Base-by-base conservation (phyloP, 768 basidiomycete species). In the Pholiota molesta region DNA sequence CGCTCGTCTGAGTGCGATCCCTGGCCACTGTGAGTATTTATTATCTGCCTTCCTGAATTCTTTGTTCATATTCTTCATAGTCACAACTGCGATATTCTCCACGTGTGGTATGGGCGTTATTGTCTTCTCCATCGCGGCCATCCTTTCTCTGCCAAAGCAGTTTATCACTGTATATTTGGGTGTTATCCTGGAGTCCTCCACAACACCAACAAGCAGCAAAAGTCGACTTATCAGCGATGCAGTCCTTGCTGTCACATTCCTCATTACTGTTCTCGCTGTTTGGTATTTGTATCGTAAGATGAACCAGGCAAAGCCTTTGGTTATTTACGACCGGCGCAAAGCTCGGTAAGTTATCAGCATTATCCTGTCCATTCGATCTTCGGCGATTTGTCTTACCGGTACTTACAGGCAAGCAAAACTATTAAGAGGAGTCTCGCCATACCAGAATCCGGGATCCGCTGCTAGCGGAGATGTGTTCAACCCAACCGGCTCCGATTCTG, bases 111-210 rank as follows among this genome's bases (percentile, higher is more conserved):
- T 97, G 90, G 78, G 80, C 61, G 88, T 95, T 65, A 77, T 87
- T 68, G 80, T 87, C 29, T 97, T 96, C 74, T 78, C 85, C 55
- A 62, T 92, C 7, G 94, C 95, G 23, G 90, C 94, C 4, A 75
- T 95, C 66, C 77, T 95, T 17, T 92, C 93, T 19, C 75, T 94
- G 70, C 95, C 95, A 7, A 96, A 96, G 71, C 95, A 97, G 73
- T 89, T 97, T 67, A 84, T 94, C 66, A 92, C 91, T 8, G 95
- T 97, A 13, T 97, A 97, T 70, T 83, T 96, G 16, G 95, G 95
- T 37, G 93, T 92, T 31, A 79, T 91, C 29, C 72, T 93, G 64
- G 77, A 83, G 58, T 78, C 81, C 3, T 73, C 66, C 6, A 75
- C 69, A 21, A 80, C 79, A 17, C 69, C 64, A 19, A 75, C 74